These are phyloP conservation scores for Phytophthora hybrid DNA, from an alignment of 352 stramenopile genomes.

Conservation along the genomic window DNA sequence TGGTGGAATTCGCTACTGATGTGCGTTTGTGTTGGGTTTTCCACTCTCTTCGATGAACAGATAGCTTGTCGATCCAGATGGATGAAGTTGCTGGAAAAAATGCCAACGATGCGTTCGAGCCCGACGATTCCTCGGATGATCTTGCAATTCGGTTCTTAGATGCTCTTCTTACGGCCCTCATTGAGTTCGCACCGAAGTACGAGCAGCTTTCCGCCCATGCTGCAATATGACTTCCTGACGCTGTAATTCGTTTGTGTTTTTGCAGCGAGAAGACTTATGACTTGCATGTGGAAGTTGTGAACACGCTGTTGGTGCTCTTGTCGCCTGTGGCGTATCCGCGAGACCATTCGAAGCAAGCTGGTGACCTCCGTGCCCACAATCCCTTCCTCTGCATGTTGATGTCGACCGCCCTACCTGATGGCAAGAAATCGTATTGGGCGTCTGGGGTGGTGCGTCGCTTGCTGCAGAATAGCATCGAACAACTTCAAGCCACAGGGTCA, in stretches of 20 bases:
- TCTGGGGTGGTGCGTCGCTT: slow-evolving; percentile 60
- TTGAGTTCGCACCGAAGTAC: slow-evolving; percentile 74
- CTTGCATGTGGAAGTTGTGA: slow-evolving; percentile 81
- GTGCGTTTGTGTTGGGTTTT: neutral
- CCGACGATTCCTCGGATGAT: slow-evolving; percentile 53
- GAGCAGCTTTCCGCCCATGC: slow-evolving; percentile 13
- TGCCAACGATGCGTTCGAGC: slow-evolving; percentile 10
- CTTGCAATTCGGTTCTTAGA: slow-evolving; percentile 77
- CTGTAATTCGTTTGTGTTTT: neutral
- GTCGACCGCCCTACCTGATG: slow-evolving; percentile 33
- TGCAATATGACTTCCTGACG: neutral
- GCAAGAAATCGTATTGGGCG: slow-evolving; percentile 61
- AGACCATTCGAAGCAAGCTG: slow-evolving; percentile 54
- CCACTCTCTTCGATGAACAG: slow-evolving; percentile 12
- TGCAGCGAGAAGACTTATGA: slow-evolving; percentile 60
- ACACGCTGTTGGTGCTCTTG: slow-evolving; percentile 74
- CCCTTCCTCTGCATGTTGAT: slow-evolving; percentile 81
- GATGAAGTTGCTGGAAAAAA: slow-evolving; percentile 20
- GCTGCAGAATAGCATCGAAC: slow-evolving; percentile 70
- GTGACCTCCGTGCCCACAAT: slow-evolving; percentile 59
- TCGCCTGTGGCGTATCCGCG: slow-evolving; percentile 71
- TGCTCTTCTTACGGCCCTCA: slow-evolving; percentile 58
- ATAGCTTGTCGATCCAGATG: slow-evolving; percentile 47
- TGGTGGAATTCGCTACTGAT: neutral
- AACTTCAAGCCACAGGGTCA: slow-evolving; percentile 44